Evolutionary conservation across 2,329 filamentous ascomycete species (phyloP), one percentile per base, ranked within the genome.

Genomic region (Hypoxylon sp.): DNA sequence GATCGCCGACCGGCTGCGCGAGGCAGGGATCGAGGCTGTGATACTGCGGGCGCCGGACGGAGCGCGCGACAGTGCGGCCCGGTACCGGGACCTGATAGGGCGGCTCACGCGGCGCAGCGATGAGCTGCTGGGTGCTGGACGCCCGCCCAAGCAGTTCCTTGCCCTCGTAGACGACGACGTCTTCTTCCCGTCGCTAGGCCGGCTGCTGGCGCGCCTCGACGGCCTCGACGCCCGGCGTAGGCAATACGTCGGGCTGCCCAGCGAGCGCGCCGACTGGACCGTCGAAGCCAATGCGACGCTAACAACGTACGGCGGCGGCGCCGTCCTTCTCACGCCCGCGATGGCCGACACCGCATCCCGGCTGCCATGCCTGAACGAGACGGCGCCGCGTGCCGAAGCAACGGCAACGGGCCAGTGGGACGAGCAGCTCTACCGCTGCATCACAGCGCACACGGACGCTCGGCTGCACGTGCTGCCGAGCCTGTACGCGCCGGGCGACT

Each of bases 81-180:
- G 74, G 15, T 78, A 79, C 55, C 66, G 76, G 18, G 75, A 77
- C 55, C 70, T 79, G 55, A 67, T 75, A 2, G 62, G 71, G 9
- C 66, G 72, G 17, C 64, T 78, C 33, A 69, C 72, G 37, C 67
- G 67, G 3, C 72, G 74, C 38, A 68, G 67, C 4, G 72, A 70
- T 2, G 72, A 69, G 3, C 62, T 79, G 3, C 69, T 70, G n/a
- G 4, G 15, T 1, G 71, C 72, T 11, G 75, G 74, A 3, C 67
- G 72, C 17, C 60, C 66, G 40, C n/a, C n/a, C n/a, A 79, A 78
- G 70, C 70, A 67, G 38, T 80, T 77, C 70, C 75, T 76, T 31
- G 78, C 73, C 1, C 68, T 81, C 1, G 62, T 81, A 1, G 79
- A 82, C 26, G 78, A 81, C 60, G 74, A 77, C 50, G 69, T 80